Base-by-base conservation (phyloP, 768 basidiomycete genomes). In the Butyriboletus loyo region DNA sequence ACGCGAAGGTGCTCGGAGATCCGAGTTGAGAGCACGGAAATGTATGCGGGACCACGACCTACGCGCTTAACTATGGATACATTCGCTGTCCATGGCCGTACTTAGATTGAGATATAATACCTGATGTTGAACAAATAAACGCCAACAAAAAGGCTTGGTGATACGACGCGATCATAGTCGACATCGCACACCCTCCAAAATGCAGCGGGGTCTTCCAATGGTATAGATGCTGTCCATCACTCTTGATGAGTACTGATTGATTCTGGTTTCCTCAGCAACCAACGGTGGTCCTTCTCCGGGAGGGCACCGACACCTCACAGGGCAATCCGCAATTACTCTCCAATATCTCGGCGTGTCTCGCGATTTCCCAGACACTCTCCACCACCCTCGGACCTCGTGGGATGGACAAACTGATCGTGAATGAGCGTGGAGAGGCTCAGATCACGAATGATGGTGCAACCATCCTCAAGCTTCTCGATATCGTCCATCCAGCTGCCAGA, bases 391-490 rank as follows among this genome's bases (percentile, higher is more conserved):
- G 97, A 14, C 97, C 97, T 8, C 79, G 97, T 54, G 97, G 97
- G 57, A 98, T 99, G 97, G 97, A 99, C 72, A 98, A 98, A 70
- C 78, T 98, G 40, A 97, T 97, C 60, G 96, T 98, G 2, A 87
- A 87, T 55, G 87, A 91, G 53, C 84, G 94, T 51, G 96, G 97
- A 45, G 89, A 95, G 55, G 93, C 97, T 9, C 96, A 97, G 75
- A 99, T 99, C 67, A 98, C 97, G 21, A 99, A 99, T 72, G 97
- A 99, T 81, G 97, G 97, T 53, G 97, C 97, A 32, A 99, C 97
- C 55, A 97, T 99, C 67, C 79, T 99, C 66, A 96, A 97, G 72
- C 80, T 99, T 54, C 82, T 99, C 56, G 97, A 99, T 58, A 95
- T 99, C 67, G 87, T 99, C 2, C 97, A 99, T 71, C 97, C 97